A percentile compares a stretch with the other conserved stretches of the same genome.
phyloP scores from a whole-genome alignment of 2,329 filamentous ascomycete species.

The Emergomyces pasteurianus region DNA sequence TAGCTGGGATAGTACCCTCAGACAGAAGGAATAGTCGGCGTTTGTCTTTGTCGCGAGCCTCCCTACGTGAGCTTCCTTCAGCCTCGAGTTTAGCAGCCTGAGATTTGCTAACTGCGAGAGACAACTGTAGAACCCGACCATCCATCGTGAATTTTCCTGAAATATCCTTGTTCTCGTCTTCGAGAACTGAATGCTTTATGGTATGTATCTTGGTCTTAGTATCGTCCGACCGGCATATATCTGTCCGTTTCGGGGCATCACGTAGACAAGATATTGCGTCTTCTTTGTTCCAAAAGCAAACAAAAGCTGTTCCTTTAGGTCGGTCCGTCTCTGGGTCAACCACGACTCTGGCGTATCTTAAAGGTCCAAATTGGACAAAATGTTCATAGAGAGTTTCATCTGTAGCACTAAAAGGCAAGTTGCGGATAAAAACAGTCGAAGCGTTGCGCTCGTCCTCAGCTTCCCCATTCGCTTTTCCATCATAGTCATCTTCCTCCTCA shows the following conservation, averaged over 20 bases:
- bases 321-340: conserved; percentile 75
- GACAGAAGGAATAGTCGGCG: conserved; percentile 75
- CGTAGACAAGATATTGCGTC: conserved; percentile 69
- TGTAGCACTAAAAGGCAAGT: conserved; percentile 77
- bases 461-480: conserved; percentile 31
- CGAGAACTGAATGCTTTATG: conserved; percentile 70
- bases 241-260: conserved; percentile 50
- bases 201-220: conserved; percentile 28
- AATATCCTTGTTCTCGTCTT: conserved; percentile 72
- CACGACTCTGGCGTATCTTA: conserved; percentile 85
- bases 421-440: conserved; percentile 81
- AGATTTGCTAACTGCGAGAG: conserved; percentile 71
- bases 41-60: conserved; percentile 71
- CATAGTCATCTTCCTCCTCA: conserved; percentile 29
- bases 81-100: conserved; percentile 67
- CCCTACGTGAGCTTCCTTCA: conserved; percentile 49
- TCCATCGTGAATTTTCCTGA: conserved; percentile 82
- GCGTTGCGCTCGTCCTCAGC: conserved; percentile 46
- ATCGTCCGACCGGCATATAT: conserved; percentile 30
- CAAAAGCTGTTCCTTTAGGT: conserved; percentile 85
- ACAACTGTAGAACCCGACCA: conserved; percentile 72
- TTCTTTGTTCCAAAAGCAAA: conserved; percentile 71
- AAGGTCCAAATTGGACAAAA: conserved; percentile 75
- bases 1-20: conserved; percentile 71
- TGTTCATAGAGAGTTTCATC: conserved; percentile 75